Conservation (phyloP, 2,329 filamentous ascomycete species). For the Penicillium sp. region DNA sequence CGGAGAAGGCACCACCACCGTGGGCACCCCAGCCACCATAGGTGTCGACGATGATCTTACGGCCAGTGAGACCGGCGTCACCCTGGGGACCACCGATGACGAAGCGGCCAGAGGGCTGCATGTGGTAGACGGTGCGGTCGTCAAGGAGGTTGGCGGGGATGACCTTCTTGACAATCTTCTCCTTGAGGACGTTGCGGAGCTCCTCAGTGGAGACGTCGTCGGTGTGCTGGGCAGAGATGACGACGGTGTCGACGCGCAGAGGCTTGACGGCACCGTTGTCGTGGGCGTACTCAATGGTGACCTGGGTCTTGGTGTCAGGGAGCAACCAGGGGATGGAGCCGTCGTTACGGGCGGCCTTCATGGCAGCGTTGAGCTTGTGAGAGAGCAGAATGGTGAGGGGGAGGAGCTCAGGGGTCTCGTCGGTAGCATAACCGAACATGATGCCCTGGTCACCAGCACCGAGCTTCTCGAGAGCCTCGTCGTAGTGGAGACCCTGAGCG, state of each 20-base stretch:
- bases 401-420: constrained; percentile 97
- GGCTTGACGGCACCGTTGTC: constrained; percentile 90
- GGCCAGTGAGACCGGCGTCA: constrained; percentile 96
- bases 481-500: constrained; percentile 97
- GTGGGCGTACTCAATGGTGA: constrained; percentile 98
- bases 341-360: constrained; percentile 85
- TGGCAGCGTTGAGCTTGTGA: constrained; percentile 95
- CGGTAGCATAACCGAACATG: constrained; percentile 99
- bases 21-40: constrained; percentile 99
- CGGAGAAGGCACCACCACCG: constrained; percentile 99
- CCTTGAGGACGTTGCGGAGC: constrained; percentile 89
- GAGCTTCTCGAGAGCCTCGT: constrained; percentile 94
- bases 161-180: constrained; percentile 95
- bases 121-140: constrained; percentile 94
- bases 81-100: constrained; percentile 99
- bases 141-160: constrained; percentile 92
- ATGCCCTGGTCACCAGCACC: constrained; percentile 99
- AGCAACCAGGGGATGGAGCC: constrained; percentile 90
- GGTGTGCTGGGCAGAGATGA: constrained; percentile 93
- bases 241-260: constrained; percentile 90
- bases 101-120: constrained; percentile 97
- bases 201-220: constrained; percentile 86
- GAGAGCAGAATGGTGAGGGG: constrained; percentile 91
- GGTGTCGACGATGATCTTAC: constrained; percentile 99
- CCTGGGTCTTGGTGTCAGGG: constrained; percentile 99